Base-by-base conservation (phyloP, 768 basidiomycete genomes). In the Hygrophorus russula region DNA sequence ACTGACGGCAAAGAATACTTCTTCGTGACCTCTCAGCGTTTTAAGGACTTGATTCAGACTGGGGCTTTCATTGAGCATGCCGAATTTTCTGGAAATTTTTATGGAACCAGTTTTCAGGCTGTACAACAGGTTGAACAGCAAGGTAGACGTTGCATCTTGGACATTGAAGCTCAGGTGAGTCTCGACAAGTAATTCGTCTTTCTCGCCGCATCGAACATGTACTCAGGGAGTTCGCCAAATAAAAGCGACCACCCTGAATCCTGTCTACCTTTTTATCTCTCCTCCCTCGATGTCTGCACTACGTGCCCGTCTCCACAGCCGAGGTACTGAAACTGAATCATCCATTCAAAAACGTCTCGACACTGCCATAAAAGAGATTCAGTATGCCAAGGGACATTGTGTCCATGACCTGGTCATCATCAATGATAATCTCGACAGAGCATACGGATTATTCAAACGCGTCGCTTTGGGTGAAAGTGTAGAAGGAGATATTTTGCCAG, bases 41-140 rank as follows among this genome's bases (percentile, higher is more conserved):
- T 98, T 67, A 71, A 70, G 51, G 63, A 72, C 18, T 74, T 94
- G 50, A 72, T 90, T 36, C 59, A 60, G 13, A 64, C 79, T 18
- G 69, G 74, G 43, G 90, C 83, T 14, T 97, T 98, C 62, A 84
- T 98, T 51, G 94, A 98, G 63, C 77, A 90, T 52, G 91, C 94
- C 12, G 80, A 94, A 60, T 98, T 94, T 64, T 89, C 86, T 0
- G 78, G 82, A 17, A 96, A 97, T 57, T 74, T 75, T 53, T 98
- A 98, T 56, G 93, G 93, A n/a, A 94, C 92, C 4, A 89, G 82
- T 51, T 79, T 81, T 48, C 70, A 76, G 49, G 80, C 91, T 15
- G 78, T 98, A 24, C 65, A 70, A 28, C 69, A 72, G 24, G 81
- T 96, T 19, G 69, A 76, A 29, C 61, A 70, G 13, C 67, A 73